Base-by-base conservation (phyloP, 257 asterid genomes). In the Vinca minor region DNA sequence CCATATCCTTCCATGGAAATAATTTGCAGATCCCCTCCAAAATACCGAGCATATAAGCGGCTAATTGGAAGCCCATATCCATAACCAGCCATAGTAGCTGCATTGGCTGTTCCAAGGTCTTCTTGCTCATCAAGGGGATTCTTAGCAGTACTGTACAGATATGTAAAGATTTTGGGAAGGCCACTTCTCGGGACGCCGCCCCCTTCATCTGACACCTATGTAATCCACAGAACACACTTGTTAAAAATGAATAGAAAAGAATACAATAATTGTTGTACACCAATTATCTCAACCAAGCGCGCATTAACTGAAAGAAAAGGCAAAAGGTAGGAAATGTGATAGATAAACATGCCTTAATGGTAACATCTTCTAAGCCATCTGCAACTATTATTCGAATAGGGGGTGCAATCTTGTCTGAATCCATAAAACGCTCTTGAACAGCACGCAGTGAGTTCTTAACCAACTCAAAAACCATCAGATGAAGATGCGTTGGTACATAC, bases 1-100 rank as follows among this genome's bases (percentile, higher is more conserved):
- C 98, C 98, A 65, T 91, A 88, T 78, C 98, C 98, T 82, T 91
- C 98, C 98, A 91, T 91, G 66, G 98, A 88, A 72, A 88, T 91
- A 55, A 91, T 85, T 70, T 88, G 96, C 52, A 91, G 79, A 73
- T 91, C 98, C 54, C 98, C 98, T 28, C 98, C 98, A 56, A 91
- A 91, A 71, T 91, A 91, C 67, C 85, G 81, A 39, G 98, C 98
- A 64, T 91, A 91, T 78, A 88, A 71, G 66, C 95, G 98, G 79
- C 95, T 91, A 59, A 88, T 86, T 50, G 98, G 96, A 71, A 91
- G 88, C 64, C 98, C 98, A 72, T 81, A 88, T 23, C 98, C 98
- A 71, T 84, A 91, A 64, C 98, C 98, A 59, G 98, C 98, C 92
- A 86, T 81, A 42, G 86, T 82, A 53, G 91, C 76, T 28, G 62